Percentiles rank a stretch among this genome's conserved stretches.
Conservation (phyloP, 1,139 yeast genomes). For the Scheffersomyces stambukii region DNA sequence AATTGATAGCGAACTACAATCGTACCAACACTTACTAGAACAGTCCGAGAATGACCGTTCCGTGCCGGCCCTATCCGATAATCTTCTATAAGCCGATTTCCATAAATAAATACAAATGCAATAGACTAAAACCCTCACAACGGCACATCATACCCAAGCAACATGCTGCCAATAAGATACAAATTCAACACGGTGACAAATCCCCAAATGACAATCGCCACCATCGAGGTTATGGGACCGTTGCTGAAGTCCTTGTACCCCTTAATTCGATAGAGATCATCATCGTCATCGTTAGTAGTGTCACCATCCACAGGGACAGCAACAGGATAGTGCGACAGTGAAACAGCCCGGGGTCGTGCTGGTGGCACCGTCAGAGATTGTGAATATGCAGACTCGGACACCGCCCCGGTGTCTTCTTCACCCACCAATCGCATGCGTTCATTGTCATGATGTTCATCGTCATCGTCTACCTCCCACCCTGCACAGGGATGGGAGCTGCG, state of each 20-base stretch:
- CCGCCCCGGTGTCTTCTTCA: constrained; percentile 2
- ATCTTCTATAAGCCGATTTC: too few relatives aligned
- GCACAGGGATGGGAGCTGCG: constrained; percentile 44
- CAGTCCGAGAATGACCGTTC: too few relatives aligned
- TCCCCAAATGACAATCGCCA: constrained; percentile 49
- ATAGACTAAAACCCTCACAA: constrained; percentile 12
- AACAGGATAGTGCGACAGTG: background rate
- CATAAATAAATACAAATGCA: constrained; percentile 4
- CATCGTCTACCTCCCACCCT: constrained; percentile 41
- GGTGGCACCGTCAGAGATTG: constrained; percentile 4
- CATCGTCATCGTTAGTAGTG: constrained; percentile 4
- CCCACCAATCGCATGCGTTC: constrained; percentile 15
- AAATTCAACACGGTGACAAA: constrained; percentile 48
- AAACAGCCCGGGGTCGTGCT: constrained; percentile 4
- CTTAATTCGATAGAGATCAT: constrained; percentile 15
- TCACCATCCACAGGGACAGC: background rate
- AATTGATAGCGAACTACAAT: too few relatives aligned
- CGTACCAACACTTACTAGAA: too few relatives aligned
- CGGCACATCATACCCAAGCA: constrained; percentile 41
- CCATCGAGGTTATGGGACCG: constrained; percentile 38
- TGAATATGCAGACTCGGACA: constrained; percentile 5
- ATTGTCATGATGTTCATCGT: constrained; percentile 13
- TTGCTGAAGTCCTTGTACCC: constrained; percentile 54
- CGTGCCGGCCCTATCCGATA: too few relatives aligned
- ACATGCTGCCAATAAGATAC: constrained; percentile 46